These are phyloP conservation scores for Coniochaeta sp. DNA, from an alignment of 2,329 filamentous ascomycete genomes.

Conservation along the genomic window DNA sequence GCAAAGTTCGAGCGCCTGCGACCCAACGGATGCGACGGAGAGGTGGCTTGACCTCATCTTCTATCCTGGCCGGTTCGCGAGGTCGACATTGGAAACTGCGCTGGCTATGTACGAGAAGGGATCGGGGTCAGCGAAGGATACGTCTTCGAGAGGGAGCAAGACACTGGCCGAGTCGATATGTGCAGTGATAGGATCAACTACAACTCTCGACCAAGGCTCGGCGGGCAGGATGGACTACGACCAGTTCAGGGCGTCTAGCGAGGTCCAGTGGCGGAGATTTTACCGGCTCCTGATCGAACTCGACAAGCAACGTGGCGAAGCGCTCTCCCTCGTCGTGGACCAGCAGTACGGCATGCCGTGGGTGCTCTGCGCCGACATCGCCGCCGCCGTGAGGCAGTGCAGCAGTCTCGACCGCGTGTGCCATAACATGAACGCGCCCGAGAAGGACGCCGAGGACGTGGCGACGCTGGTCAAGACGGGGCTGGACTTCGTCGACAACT, in stretches of 20 bases:
- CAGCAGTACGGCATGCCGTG: conserved; percentile 65
- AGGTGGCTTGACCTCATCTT: conserved; percentile 84
- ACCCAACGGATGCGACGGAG: conserved; percentile 65
- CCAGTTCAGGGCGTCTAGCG: conserved; percentile 64
- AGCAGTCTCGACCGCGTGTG: conserved; percentile 69
- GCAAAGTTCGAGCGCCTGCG: conserved; percentile 53
- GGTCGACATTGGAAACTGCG: conserved; percentile 74
- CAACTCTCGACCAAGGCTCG: conserved; percentile 54
- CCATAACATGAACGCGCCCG: conserved; percentile 55
- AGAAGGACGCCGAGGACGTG: conserved; percentile 44
- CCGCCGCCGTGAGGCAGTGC: conserved; percentile 74
- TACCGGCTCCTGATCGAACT: conserved; percentile 80
- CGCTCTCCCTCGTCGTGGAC: conserved; percentile 72
- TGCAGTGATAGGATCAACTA: conserved; percentile 62
- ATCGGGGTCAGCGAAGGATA: conserved; percentile 33
- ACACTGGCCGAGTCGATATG: conserved; percentile 72
- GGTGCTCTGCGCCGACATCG: conserved; percentile 75
- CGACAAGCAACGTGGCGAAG: conserved; percentile 78
- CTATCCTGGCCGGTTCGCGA: conserved; percentile 74
- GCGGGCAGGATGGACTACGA: conserved; percentile 67
- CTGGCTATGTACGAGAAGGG: conserved; percentile 73
- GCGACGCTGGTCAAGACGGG: conserved; percentile 64
- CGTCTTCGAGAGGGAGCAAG: conserved; percentile 36
- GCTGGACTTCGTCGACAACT: conserved; percentile 59
- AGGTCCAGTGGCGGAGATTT: conserved; percentile 84